phyloP scores from a whole-genome alignment of 1,284 basidiomycete genomes.

The Apiotrichum sp. region DNA sequence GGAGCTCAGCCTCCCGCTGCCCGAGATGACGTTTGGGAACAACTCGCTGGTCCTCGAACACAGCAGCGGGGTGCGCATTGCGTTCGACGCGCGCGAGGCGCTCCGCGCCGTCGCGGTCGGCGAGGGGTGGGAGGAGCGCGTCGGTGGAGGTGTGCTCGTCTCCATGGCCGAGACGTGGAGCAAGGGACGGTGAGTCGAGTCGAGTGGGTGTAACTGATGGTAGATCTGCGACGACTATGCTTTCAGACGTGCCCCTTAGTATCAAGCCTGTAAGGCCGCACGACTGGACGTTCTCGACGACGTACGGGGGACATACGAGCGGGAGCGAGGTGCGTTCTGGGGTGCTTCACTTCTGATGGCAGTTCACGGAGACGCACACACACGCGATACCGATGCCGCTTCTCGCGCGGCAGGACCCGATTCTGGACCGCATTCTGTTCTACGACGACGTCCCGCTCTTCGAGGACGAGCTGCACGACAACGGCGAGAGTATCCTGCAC shows the following conservation, averaged over 20 bases:
- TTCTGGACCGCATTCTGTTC: constrained; percentile 63
- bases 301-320: constrained; percentile 62
- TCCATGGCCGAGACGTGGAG: constrained; percentile 92
- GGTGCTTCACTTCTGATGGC: too few species aligned
- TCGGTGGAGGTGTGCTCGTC: constrained; percentile 86
- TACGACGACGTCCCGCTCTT: constrained; percentile 88
- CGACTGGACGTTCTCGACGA: constrained; percentile 97
- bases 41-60: constrained; percentile 62
- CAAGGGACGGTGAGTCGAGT: constrained; percentile 55
- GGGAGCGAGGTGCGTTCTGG: constrained; percentile 23
- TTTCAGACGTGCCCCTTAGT: constrained; percentile 54
- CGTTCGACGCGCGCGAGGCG: constrained; percentile 65
- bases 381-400: constrained; percentile 71
- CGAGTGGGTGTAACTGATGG: constrained; percentile 1
- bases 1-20: constrained; percentile 69
- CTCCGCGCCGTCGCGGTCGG: constrained; percentile 70
- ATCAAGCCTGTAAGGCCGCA: constrained; percentile 76
- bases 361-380: constrained; percentile 54
- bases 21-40: constrained; percentile 95
- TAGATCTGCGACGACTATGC: constrained; percentile 18
- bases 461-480: constrained; percentile 92
- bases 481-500: constrained; percentile 74
- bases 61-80: constrained; percentile 56
- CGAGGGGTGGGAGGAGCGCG: constrained; percentile 58
- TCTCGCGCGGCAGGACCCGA: constrained; percentile 77